Percentiles rank a stretch among this genome's conserved stretches.
These are phyloP conservation scores for Aspergillus sparsus DNA, from an alignment of 495 filamentous ascomycete genomes.

Conservation along the genomic window DNA sequence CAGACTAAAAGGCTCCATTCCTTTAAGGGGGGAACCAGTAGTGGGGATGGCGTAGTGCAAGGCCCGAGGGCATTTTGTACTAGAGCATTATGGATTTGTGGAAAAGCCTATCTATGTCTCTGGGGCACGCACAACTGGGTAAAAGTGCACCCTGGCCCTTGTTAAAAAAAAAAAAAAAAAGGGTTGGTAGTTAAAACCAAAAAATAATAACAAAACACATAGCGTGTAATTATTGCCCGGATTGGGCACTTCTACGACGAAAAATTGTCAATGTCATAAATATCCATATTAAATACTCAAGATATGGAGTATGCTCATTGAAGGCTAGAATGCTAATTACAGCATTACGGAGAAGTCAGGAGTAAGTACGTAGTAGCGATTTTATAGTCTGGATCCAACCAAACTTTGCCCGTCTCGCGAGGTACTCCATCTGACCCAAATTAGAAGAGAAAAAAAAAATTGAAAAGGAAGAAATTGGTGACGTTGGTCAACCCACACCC, in stretches of 20 bases:
- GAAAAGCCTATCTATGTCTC: conserved; percentile 24
- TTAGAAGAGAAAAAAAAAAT: background rate
- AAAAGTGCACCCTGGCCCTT: conserved; percentile 2
- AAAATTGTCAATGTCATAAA: too few relatives aligned
- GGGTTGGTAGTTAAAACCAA: background rate
- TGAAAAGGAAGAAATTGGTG: background rate
- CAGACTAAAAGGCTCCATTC: conserved; percentile 28
- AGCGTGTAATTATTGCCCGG: too few relatives aligned
- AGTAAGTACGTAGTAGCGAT: background rate
- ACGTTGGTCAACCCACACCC: background rate
- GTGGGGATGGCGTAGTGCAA: conserved; percentile 32
- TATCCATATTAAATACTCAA: too few relatives aligned
- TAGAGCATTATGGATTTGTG: conserved; percentile 23
- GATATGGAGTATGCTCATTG: too few relatives aligned
- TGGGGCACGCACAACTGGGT: conserved; percentile 10
- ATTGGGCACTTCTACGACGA: too few relatives aligned
- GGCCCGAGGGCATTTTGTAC: conserved; percentile 24
- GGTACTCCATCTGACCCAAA: conserved; percentile 4
- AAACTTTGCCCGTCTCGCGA: conserved; percentile 1
- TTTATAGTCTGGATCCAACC: conserved; percentile 8
- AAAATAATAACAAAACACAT: too few relatives aligned
- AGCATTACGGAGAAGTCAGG: background rate
- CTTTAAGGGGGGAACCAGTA: conserved; percentile 26
- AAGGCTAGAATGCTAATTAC: too few relatives aligned
- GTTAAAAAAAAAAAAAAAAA: background rate